Base-by-base conservation (phyloP, 1,284 basidiomycete species). In the Ceratobasidium sp. region DNA sequence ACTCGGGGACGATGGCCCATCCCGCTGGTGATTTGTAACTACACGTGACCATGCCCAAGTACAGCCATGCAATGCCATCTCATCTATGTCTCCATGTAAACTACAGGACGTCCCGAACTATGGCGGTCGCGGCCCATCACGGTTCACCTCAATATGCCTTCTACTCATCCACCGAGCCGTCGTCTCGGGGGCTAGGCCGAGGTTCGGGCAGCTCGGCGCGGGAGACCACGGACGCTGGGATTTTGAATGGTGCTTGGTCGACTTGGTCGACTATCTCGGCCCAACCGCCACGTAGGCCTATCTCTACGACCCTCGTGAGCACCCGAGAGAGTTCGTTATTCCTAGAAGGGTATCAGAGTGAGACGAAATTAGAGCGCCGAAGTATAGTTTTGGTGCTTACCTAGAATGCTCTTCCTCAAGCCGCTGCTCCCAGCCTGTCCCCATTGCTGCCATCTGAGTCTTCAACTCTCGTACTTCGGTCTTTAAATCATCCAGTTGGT, bases 271-370 rank as follows among this genome's bases (percentile, higher is more conserved):
- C 83, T 73, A 89, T 85, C 75, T 89, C 88, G 28, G 85, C 84
- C 89, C 88, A 91, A 0, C 90, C 90, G 2, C 89, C 87, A 69
- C 87, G 84, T 66, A 91, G 77, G 0, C 92, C 91, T 73, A 92
- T 90, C 72, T 90, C 87, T 14, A 94, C 89, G 11, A 95, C 84
- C 7, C 89, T 87, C 72, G 89, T 84, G 57, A 94, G 80, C 55
- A 93, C 87, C 54, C 85, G 83, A 38, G 88, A 85, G 16, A 95
- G 81, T 73, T 92, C 77, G 16, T 80, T 79, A 72, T 78, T 80
- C 73, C 82, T 82, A 72, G 35, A 35, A 9, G 21, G 32, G 41
- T 69, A 64, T 14, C 61, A 26, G 54, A 26, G 26, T 43, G 38
- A 28, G 35, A 30, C 28, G 38, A 38, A n/a, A 14, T 49, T 7